phyloP scores from a whole-genome alignment of 495 filamentous ascomycete genomes.

The Chaetomium tenue region DNA sequence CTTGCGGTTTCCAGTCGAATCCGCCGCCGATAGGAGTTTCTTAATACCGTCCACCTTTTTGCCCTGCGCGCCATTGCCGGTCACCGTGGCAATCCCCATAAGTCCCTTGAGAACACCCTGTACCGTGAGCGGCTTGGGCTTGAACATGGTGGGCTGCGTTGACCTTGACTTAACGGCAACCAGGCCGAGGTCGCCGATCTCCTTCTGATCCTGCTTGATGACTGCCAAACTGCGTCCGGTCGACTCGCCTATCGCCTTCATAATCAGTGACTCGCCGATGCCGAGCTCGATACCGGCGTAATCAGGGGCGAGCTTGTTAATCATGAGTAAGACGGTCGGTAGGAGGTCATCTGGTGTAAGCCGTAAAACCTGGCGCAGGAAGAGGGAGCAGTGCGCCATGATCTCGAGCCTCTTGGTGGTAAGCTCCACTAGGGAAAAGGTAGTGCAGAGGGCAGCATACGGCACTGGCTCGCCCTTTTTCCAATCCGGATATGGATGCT shows the following conservation, averaged over 20 bases:
- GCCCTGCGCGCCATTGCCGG: conserved; percentile 83
- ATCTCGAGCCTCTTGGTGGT: conserved; percentile 89
- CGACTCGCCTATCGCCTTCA: conserved; percentile 95
- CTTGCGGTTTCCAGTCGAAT: conserved; percentile 64
- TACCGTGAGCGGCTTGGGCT: conserved; percentile 86
- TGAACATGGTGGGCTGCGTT: conserved; percentile 96
- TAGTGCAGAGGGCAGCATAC: conserved; percentile 91
- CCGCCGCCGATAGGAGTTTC: conserved; percentile 84
- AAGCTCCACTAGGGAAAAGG: conserved; percentile 89
- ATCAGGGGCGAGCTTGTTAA: conserved; percentile 95
- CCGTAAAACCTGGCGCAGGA: conserved; percentile 87
- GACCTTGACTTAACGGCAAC: conserved; percentile 92
- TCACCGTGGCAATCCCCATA: conserved; percentile 80
- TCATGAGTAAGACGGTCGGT: conserved; percentile 88
- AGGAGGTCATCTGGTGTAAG: conserved; percentile 87
- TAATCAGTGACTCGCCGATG: conserved; percentile 94
- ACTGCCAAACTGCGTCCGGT: conserved; percentile 82
- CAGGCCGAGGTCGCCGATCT: conserved; percentile 91
- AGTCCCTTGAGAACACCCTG: conserved; percentile 83
- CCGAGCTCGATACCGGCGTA: conserved; percentile 94
- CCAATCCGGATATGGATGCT: conserved; percentile 94
- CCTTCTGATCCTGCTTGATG: conserved; percentile 91
- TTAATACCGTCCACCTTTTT: conserved; percentile 94
- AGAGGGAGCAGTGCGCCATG: conserved; percentile 79
- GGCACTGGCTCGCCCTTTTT: conserved; percentile 82